Conservation (phyloP, 352 stramenopile species). For the Phytophthora colocasiae region DNA sequence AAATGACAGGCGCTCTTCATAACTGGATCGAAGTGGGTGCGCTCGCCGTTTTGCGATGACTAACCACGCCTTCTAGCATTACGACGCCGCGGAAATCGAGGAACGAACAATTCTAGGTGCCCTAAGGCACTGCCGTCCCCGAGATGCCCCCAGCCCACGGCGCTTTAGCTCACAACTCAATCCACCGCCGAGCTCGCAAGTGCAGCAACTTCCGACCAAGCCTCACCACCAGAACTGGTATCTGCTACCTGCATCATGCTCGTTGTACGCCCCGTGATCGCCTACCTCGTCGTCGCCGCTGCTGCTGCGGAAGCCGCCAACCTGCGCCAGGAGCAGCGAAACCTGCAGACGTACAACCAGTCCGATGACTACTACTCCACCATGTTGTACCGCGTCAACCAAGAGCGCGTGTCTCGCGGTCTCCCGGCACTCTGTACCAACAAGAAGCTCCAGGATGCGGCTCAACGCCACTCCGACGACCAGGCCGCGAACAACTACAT, state of each 20-base stretch:
- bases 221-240: slow-evolving; percentile 22
- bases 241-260: slow-evolving; percentile 17
- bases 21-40: slow-evolving; percentile 28
- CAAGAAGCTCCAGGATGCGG: slow-evolving; percentile 35
- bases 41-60: slow-evolving; percentile 5
- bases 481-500: slow-evolving; percentile 55
- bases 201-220: slow-evolving; percentile 15
- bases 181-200: slow-evolving; percentile 19
- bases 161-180: slow-evolving; percentile 26
- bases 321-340: slow-evolving; percentile 23
- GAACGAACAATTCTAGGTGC: slow-evolving; percentile 6
- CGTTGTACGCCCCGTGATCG: slow-evolving; percentile 13
- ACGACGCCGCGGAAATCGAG: slow-evolving; percentile 1
- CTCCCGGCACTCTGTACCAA: slow-evolving; percentile 46
- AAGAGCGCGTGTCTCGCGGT: slow-evolving; percentile 36
- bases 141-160: too few species aligned
- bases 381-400: slow-evolving; percentile 56
- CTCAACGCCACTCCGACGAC: slow-evolving; percentile 45
- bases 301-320: slow-evolving; percentile 22
- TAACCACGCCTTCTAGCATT: neutral
- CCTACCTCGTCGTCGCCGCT: slow-evolving; percentile 11
- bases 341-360: slow-evolving; percentile 28
- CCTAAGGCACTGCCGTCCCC: too few species aligned
- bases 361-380: slow-evolving; percentile 25
- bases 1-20: slow-evolving; percentile 11